A percentile compares a stretch with the other conserved stretches of the same genome.
These are phyloP conservation scores for Glaciozyma antarctica DNA, from an alignment of 768 basidiomycete species.

Conservation along the genomic window DNA sequence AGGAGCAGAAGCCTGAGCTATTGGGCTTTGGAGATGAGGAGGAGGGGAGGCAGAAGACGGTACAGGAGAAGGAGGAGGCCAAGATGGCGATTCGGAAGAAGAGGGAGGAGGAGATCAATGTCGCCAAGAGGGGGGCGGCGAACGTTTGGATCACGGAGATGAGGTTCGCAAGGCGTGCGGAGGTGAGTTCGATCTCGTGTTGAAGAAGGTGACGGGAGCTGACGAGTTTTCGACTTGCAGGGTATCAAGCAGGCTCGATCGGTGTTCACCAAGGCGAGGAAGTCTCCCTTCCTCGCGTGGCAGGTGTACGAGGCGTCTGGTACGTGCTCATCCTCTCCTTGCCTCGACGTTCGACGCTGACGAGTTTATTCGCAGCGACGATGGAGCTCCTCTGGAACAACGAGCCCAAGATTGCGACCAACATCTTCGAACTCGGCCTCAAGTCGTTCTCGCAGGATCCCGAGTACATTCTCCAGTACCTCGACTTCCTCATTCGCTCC, in stretches of 20 bases:
- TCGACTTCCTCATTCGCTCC: slow-evolving; percentile 83
- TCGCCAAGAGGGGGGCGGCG: slow-evolving; percentile 53
- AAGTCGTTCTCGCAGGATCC: slow-evolving; percentile 68
- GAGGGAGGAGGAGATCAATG: slow-evolving; percentile 50
- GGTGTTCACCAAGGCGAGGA: slow-evolving; percentile 73
- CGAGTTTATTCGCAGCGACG: slow-evolving; percentile 49
- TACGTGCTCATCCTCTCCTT: slow-evolving; percentile 39
- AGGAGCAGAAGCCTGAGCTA: slow-evolving; percentile 24
- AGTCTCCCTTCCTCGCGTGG: slow-evolving; percentile 55
- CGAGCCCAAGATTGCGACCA: slow-evolving; percentile 64
- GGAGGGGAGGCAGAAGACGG: slow-evolving; percentile 29
- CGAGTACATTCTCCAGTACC: slow-evolving; percentile 68
- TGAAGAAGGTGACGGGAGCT: too few species aligned
- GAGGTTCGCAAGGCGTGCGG: slow-evolving; percentile 78
- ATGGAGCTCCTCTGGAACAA: slow-evolving; percentile 90
- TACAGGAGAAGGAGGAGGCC: slow-evolving; percentile 26
- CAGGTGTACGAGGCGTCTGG: slow-evolving; percentile 88
- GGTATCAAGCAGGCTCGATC: slow-evolving; percentile 67
- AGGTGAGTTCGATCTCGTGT: slow-evolving; percentile 41
- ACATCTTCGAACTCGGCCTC: slow-evolving; percentile 89
- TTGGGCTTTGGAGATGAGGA: slow-evolving; percentile 9
- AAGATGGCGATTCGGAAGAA: slow-evolving; percentile 20
- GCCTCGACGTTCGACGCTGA: background rate
- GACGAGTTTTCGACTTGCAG: slow-evolving; percentile 26
- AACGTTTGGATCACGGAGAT: slow-evolving; percentile 77